phyloP scores from a whole-genome alignment of 169 alveolate species.

The Eimeria sp. region DNA sequence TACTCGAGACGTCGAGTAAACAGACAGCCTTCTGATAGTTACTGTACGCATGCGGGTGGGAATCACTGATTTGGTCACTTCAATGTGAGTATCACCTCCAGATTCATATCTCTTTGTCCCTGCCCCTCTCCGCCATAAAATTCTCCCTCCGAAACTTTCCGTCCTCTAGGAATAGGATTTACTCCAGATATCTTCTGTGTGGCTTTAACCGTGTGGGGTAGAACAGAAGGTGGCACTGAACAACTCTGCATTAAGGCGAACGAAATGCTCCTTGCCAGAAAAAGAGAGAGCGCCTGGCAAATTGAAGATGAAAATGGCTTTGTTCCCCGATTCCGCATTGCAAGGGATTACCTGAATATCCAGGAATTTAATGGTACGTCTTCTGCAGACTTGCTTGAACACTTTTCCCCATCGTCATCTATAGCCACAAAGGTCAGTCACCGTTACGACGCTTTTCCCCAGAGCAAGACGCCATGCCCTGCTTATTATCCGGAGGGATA shows the following conservation, averaged over 20 bases:
- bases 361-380: neutral
- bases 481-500: neutral
- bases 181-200: neutral
- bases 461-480: neutral
- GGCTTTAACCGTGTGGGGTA: neutral
- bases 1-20: neutral
- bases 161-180: neutral
- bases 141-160: neutral
- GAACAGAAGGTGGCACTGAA: neutral
- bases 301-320: neutral
- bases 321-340: conserved; percentile 15
- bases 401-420: neutral
- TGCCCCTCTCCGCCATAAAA: no score
- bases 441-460: neutral
- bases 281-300: neutral
- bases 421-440: neutral
- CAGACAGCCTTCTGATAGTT: neutral
- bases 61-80: neutral
- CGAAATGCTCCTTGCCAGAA: conserved; percentile 17
- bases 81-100: neutral
- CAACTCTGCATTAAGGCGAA: neutral
- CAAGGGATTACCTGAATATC: conserved; percentile 20
- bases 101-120: neutral
- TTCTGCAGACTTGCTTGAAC: neutral
- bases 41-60: neutral